Evolutionary conservation across 169 alveolate genomes (phyloP), one percentile per base, ranked within the genome.

Genomic region (Cryptosporidium viatorum): DNA sequence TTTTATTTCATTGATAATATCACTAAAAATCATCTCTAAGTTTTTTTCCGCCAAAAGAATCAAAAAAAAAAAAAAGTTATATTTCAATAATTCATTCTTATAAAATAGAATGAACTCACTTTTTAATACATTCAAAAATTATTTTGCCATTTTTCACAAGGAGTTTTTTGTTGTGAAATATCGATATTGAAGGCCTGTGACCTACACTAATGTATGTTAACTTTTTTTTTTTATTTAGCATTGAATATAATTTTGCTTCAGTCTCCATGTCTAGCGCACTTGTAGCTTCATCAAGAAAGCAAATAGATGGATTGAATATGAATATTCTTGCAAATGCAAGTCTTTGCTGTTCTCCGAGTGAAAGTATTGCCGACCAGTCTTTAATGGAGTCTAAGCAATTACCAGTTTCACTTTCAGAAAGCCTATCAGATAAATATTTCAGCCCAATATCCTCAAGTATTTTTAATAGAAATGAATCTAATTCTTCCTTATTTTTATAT

Each of bases 301-400:
- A 75, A 29, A 92, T 60, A 43, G 52, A 80, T 45, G 94, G 93
- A 31, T 69, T 69, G 39, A 91, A 84, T 43, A 86, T 85, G 4
- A 92, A 59, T 35, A 92, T 84, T 67, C 94, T 80, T 69, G 92
- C 94, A 31, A 92, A 89, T n/a, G 93, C 94, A 7, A 92, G 86
- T 68, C 93, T 68, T 86, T 92, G 94, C 62, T 92, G 92, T 70
- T 92, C 93, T 29, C 94, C 94, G 52, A 91, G 85, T 12, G 94
- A 92, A 70, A 92, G 86, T 65, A 58, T 71, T 45, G 37, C 67
- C 10, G 86, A 69, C 92, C 92, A 85, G 45, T 85, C 92, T 21
- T 67, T 71, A 33, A 85, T 70, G 12, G 51, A 18, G 68, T 85
- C 92, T 43, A 85, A 51, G 51, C 51, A 43, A 68, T 31, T 58